These are phyloP conservation scores for Candida nonsorbophila DNA, from an alignment of 805 yeast genomes.

Conservation along the genomic window DNA sequence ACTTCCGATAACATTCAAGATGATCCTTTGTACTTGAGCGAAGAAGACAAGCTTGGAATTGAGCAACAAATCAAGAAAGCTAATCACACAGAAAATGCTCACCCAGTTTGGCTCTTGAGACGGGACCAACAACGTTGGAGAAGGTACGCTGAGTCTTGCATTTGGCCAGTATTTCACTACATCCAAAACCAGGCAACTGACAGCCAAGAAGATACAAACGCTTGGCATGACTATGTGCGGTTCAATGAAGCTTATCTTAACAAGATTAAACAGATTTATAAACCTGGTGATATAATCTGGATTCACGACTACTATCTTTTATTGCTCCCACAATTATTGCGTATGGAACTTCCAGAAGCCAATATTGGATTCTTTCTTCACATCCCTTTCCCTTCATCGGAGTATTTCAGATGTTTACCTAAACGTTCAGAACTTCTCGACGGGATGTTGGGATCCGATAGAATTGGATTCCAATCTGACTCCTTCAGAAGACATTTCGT, in stretches of 20 bases:
- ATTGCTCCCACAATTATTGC: constrained; percentile 74
- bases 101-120: constrained; percentile 86
- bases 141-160: constrained; percentile 77
- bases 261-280: constrained; percentile 63
- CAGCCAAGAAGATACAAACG: constrained; percentile 60
- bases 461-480: constrained; percentile 79
- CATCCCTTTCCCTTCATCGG: constrained; percentile 93
- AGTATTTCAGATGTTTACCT: constrained; percentile 85
- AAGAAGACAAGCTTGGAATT: constrained; percentile 47
- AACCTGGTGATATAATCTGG: constrained; percentile 90
- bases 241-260: constrained; percentile 89
- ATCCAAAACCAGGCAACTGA: constrained; percentile 73
- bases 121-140: constrained; percentile 83
- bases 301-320: constrained; percentile 85
- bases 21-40: constrained; percentile 59
- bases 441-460: constrained; percentile 88
- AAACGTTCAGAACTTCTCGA: constrained; percentile 78
- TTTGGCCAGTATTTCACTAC: constrained; percentile 96
- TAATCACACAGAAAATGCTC: constrained; percentile 49
- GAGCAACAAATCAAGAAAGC: constrained; percentile 44
- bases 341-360: constrained; percentile 72
- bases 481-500: constrained; percentile 88
- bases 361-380: constrained; percentile 77
- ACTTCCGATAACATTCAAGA: constrained; percentile 35
- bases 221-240: constrained; percentile 85